Evolutionary conservation across 805 yeast species (phyloP).

Genomic region (Candida yuanshanica): DNA sequence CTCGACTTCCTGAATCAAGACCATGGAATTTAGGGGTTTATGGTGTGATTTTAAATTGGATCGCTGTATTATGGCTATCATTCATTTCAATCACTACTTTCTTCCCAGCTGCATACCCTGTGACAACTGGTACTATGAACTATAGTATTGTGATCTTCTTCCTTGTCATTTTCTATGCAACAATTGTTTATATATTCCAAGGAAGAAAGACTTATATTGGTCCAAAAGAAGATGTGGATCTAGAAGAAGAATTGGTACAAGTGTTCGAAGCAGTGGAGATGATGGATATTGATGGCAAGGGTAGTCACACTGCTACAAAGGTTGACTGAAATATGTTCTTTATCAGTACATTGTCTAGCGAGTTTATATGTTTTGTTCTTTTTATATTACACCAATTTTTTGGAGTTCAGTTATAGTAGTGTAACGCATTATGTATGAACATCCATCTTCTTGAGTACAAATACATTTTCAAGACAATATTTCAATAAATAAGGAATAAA

Average conservation of each 20-base stretch:
- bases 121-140: conserved; percentile 23
- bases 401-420: too few relatives aligned
- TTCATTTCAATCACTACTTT: conserved; percentile 21
- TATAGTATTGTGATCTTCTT: conserved; percentile 24
- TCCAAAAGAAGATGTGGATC: conserved; percentile 16
- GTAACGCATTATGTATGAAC: too few relatives aligned
- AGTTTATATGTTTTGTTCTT: too few relatives aligned
- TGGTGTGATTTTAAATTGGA: conserved; percentile 18
- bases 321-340: too few relatives aligned
- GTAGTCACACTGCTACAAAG: too few relatives aligned
- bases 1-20: conserved; percentile 17
- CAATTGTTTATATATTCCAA: conserved; percentile 21
- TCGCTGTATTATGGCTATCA: conserved; percentile 18
- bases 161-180: conserved; percentile 20
- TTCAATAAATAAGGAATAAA: not conserved
- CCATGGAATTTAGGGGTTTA: conserved; percentile 22
- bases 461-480: too few relatives aligned
- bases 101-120: conserved; percentile 23
- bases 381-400: too few relatives aligned
- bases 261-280: not conserved
- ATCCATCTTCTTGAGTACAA: not conserved
- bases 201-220: conserved; percentile 24
- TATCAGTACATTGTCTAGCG: too few relatives aligned
- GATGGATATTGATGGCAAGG: too few relatives aligned
- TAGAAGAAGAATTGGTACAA: not conserved